These are phyloP conservation scores for rapeseed (Brassica napus) DNA, from an alignment of 345 rosid species.

Conservation along the genomic window DNA sequence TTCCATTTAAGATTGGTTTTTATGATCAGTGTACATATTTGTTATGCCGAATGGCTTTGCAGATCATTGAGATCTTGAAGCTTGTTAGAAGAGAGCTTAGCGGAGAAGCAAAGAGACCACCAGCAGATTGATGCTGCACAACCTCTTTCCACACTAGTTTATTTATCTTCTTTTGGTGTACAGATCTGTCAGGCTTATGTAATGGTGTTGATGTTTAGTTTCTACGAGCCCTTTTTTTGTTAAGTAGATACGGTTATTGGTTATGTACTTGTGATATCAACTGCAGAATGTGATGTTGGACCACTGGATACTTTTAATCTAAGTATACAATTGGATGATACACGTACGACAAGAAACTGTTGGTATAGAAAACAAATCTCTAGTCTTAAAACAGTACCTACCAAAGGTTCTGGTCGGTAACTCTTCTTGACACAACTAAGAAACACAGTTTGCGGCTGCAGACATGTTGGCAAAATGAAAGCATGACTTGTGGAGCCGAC, in stretches of 20 bases:
- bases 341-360: not conserved
- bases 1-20: not conserved
- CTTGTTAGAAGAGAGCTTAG: conserved; percentile 79
- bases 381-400: not conserved
- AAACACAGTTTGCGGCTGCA: conserved; percentile 7
- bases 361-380: not conserved
- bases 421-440: not conserved
- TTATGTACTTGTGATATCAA: conserved; percentile 11
- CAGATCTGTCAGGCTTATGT: conserved; percentile 18
- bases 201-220: conserved; percentile 30
- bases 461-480: conserved; percentile 31
- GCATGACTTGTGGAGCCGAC: conserved; percentile 35
- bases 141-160: conserved; percentile 24
- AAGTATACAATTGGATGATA: not conserved
- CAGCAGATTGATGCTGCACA: conserved; percentile 33
- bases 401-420: not conserved
- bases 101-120: conserved; percentile 52
- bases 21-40: not conserved
- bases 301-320: not conserved
- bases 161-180: conserved; percentile 24
- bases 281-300: conserved; percentile 10
- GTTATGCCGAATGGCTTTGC: conserved; percentile 31
- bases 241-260: conserved; percentile 19
- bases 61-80: conserved; percentile 84
- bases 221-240: conserved; percentile 17